These are phyloP conservation scores for Coelastrella sp. DNA, from an alignment of 139 green algal species.

Conservation along the genomic window DNA sequence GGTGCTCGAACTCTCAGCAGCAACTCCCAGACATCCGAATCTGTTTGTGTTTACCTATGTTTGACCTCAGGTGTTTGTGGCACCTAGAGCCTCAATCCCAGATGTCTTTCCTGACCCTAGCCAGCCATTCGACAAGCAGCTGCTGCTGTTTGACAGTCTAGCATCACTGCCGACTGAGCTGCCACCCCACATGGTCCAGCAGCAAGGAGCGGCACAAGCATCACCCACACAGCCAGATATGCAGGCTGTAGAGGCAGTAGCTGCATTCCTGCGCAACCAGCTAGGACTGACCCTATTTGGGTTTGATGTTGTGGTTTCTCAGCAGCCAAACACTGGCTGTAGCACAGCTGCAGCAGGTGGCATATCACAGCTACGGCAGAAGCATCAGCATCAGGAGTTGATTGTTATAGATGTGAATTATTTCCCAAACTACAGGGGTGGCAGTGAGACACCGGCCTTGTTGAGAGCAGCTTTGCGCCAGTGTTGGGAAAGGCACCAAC, in stretches of 20 bases:
- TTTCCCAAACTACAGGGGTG: conserved; percentile 76
- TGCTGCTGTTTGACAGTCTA: conserved; percentile 77
- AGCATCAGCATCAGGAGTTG: neutral
- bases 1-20: too few species aligned
- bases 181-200: conserved; percentile 13
- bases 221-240: conserved; percentile 38
- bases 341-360: neutral
- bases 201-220: neutral
- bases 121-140: conserved; percentile 18
- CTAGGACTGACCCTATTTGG: conserved; percentile 82
- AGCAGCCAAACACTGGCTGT: too few species aligned
- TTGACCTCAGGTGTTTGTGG: conserved; percentile 66
- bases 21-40: too few species aligned
- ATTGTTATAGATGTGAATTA: conserved; percentile 78
- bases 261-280: conserved; percentile 49
- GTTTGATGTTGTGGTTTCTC: conserved; percentile 74
- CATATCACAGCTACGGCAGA: neutral
- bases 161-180: conserved; percentile 70
- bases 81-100: conserved; percentile 69
- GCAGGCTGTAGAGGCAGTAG: conserved; percentile 57
- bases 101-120: conserved; percentile 52
- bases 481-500: conserved; percentile 14
- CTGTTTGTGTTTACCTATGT: neutral
- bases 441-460: conserved; percentile 49
- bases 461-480: conserved; percentile 42